Conservation (phyloP, 495 filamentous ascomycete species). For the Hypoxylon lenormandii region DNA sequence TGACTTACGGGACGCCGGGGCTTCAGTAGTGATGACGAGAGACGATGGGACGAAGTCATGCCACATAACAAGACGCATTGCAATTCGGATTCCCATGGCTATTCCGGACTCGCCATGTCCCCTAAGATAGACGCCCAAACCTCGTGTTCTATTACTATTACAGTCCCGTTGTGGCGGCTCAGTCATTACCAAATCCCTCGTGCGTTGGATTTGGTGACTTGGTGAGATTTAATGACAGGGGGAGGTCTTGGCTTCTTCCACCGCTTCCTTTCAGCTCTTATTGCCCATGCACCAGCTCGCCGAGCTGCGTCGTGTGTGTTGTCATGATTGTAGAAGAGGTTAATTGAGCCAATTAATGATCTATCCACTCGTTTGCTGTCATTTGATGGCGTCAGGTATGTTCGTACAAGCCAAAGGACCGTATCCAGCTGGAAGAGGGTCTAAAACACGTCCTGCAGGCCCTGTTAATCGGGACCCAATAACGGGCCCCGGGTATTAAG, state of each 20-base stretch:
- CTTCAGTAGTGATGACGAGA: constrained; percentile 14
- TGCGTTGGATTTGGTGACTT: background rate
- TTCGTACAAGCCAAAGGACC: too few relatives aligned
- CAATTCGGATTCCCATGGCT: constrained; percentile 15
- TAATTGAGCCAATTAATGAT: too few relatives aligned
- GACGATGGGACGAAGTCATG: constrained; percentile 40
- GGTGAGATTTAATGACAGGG: constrained; percentile 8
- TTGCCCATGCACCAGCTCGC: background rate
- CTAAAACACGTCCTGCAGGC: too few relatives aligned
- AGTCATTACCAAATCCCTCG: background rate
- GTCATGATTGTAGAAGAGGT: too few relatives aligned
- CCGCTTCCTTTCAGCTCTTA: constrained; percentile 2
- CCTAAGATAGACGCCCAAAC: constrained; percentile 3
- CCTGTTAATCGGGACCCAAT: too few relatives aligned
- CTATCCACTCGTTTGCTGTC: too few relatives aligned
- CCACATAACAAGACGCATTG: constrained; percentile 24
- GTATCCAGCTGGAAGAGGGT: too few relatives aligned
- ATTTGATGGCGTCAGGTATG: too few relatives aligned
- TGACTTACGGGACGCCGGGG: constrained; percentile 9
- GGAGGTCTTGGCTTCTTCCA: background rate
- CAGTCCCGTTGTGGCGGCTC: constrained; percentile 1
- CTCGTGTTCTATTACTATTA: constrained; percentile 6
- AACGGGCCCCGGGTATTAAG: too few relatives aligned
- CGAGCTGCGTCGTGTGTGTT: too few relatives aligned
- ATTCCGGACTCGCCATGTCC: constrained; percentile 15